phyloP scores from a whole-genome alignment of 148 eudicot species.

The Rhododendron ferrugineum region DNA sequence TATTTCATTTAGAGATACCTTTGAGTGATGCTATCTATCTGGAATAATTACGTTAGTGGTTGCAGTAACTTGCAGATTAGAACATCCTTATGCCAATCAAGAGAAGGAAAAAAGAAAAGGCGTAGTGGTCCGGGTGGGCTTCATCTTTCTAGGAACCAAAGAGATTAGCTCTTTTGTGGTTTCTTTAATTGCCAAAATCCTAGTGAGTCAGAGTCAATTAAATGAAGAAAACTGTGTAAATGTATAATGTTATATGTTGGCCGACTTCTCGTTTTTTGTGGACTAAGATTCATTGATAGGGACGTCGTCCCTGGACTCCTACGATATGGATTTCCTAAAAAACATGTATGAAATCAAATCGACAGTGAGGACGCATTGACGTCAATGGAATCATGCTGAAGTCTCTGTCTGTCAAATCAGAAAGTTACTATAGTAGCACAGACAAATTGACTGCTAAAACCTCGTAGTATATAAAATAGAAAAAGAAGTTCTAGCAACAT shows the following conservation, averaged over 20 bases:
- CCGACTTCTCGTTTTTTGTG: neutral
- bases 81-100: neutral
- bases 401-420: neutral
- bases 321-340: neutral
- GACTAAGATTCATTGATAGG: neutral
- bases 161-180: neutral
- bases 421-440: neutral
- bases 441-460: neutral
- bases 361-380: neutral
- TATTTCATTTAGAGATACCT: neutral
- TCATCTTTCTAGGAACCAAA: neutral
- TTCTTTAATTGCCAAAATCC: neutral
- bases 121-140: neutral
- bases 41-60: neutral
- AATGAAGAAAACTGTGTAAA: neutral
- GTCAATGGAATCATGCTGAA: neutral
- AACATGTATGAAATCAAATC: neutral
- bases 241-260: neutral
- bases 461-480: neutral
- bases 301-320: neutral
- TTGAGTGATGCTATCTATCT: neutral
- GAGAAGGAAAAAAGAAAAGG: neutral
- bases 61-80: neutral
- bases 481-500: neutral
- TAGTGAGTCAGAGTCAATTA: neutral